These are phyloP conservation scores for Nicotiana noctiflora DNA, from an alignment of 257 asterid genomes.

Conservation along the genomic window DNA sequence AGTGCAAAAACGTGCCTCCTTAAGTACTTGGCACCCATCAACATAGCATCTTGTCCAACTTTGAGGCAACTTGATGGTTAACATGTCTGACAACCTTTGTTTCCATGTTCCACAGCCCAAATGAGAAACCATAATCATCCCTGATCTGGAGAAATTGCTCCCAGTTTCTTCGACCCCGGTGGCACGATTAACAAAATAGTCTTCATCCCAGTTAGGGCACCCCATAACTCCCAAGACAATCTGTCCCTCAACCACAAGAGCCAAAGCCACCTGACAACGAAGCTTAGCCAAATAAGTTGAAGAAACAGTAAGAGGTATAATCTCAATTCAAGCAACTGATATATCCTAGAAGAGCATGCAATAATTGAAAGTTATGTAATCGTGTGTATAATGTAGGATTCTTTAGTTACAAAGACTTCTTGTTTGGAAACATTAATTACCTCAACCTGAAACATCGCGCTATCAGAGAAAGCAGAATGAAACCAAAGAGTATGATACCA, in stretches of 20 bases:
- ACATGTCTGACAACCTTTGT: constrained; percentile 32
- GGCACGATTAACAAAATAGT: constrained; percentile 19
- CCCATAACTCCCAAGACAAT: constrained; percentile 95
- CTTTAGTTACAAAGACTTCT: neutral
- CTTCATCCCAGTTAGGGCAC: constrained; percentile 82
- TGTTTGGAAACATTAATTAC: neutral
- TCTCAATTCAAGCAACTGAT: neutral
- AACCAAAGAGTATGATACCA: neutral
- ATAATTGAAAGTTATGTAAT: neutral
- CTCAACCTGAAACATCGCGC: neutral
- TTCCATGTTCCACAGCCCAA: constrained; percentile 91
- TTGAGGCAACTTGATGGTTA: constrained; percentile 15
- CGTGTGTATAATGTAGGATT: neutral
- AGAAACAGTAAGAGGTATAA: neutral
- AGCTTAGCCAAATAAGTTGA: neutral
- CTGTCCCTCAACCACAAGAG: constrained; percentile 83
- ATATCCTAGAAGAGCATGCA: neutral
- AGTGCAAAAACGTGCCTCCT: constrained; percentile 60
- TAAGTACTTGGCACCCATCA: constrained; percentile 45
- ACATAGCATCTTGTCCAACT: constrained; percentile 75
- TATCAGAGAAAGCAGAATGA: neutral
- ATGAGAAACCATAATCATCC: constrained; percentile 76
- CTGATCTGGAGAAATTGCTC: constrained; percentile 33
- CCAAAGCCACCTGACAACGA: constrained; percentile 74
- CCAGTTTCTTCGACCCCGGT: constrained; percentile 18